Evolutionary conservation across 108 stramenopile genomes (phyloP), one percentile per base, ranked within the genome.

Genomic region (Epipyxis sp.): DNA sequence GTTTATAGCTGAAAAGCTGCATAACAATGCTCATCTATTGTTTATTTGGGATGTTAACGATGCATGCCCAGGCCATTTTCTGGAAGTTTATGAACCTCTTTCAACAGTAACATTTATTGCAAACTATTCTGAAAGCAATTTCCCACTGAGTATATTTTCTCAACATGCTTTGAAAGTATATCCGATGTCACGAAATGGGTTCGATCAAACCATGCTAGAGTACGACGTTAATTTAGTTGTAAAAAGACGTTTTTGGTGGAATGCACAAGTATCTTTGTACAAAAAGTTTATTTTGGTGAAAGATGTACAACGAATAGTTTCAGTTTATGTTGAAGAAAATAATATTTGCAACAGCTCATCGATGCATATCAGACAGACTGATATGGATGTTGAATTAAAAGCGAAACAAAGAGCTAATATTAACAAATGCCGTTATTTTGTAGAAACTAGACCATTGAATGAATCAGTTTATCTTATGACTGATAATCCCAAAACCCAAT

Each of bases 61-160:
- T 20, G 54, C 54, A 57, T 57, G 54, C 25, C 54, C 54, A 57
- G 54, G 54, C 20, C 54, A 57, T 57, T 57, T 57, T 57, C 54
- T 57, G 20, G 16, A 16, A 25, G 54, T 57, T 57, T 57, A 20
- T 57, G 54, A 57, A 57, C 54, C 54, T 16, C 16, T 57, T 57
- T 25, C 54, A 20, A 16, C 16, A 57, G 54, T 57, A 25, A 25
- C 25, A 16, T 57, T 57, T 57, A 25, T 25, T 16, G 16, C 54
- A 16, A 57, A 57, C 54, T 16, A 16, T 25, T 57, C 54, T 57
- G n/a, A n/a, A n/a, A n/a, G n/a, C n/a, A 16, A 25, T 25, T 57
- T 57, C 54, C 20, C 25, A 25, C 54, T 57, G 54, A 25, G 25
- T 25, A 57, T 20, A 57, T 25, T 20, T 57, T 57, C 54, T 16